Evolutionary conservation across 2,329 filamentous ascomycete genomes (phyloP).

Genomic region (Hysterium pulicare): DNA sequence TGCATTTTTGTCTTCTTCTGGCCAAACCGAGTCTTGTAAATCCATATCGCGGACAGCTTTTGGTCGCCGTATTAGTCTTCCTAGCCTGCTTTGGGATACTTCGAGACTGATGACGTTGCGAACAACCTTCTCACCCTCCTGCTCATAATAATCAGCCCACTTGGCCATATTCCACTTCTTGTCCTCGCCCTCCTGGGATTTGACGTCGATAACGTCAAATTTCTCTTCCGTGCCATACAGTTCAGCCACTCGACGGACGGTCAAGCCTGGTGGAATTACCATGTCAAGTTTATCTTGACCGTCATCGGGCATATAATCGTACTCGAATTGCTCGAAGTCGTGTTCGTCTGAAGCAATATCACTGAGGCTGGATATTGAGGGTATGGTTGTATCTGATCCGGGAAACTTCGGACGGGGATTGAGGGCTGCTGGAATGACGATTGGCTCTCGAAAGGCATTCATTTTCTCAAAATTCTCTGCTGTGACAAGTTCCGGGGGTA

Average conservation of each 20-base stretch:
- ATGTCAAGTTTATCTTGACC: conserved; percentile 65
- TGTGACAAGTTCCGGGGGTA: conserved; percentile 61
- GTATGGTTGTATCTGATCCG: conserved; percentile 10
- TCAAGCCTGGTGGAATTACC: conserved; percentile 63
- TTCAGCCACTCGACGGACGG: conserved; percentile 61
- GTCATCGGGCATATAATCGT: conserved; percentile 52
- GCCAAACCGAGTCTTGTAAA: conserved; percentile 55
- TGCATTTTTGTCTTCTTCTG: conserved; percentile 53
- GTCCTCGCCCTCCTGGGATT: conserved; percentile 63
- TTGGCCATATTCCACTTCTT: conserved; percentile 63
- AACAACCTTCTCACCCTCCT: conserved; percentile 59
- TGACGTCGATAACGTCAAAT: conserved; percentile 67
- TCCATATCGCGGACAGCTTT: conserved; percentile 64
- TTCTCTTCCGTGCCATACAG: conserved; percentile 61
- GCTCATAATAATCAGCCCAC: conserved; percentile 67
- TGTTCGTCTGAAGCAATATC: conserved; percentile 8
- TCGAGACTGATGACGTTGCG: conserved; percentile 69
- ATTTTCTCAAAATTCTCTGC: conserved; percentile 62
- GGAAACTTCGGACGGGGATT: conserved; percentile 52
- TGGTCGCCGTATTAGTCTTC: conserved; percentile 59
- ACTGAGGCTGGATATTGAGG: neutral
- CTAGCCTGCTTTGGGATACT: conserved; percentile 62
- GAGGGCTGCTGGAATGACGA: conserved; percentile 60
- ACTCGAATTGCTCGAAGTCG: conserved; percentile 43
- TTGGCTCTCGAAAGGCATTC: conserved; percentile 63